A percentile compares a stretch with the other conserved stretches of the same genome.
Conservation (phyloP, 2,329 filamentous ascomycete genomes). For the Xenosphaeropsis pyriputrescens region DNA sequence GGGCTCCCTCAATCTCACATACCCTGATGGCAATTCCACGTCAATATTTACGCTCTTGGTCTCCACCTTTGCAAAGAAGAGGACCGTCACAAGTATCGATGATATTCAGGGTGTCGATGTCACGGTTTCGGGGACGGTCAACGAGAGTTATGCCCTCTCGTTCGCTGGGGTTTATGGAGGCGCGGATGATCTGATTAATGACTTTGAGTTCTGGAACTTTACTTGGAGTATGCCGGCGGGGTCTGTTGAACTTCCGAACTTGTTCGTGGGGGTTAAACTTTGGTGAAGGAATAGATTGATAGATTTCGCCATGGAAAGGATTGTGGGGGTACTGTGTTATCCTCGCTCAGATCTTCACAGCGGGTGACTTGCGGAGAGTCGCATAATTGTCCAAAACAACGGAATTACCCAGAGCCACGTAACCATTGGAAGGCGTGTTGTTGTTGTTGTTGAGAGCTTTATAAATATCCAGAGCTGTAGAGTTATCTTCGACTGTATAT, state of each 20-base stretch:
- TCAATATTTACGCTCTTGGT: slow-evolving; percentile 36
- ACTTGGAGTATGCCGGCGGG: slow-evolving; percentile 24
- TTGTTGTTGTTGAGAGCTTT: too few relatives aligned
- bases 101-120: slow-evolving; percentile 33
- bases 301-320: too few relatives aligned
- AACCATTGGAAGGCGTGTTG: too few relatives aligned
- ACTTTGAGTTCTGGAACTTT: slow-evolving; percentile 32
- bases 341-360: too few relatives aligned
- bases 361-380: too few relatives aligned
- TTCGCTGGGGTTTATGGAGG: slow-evolving; percentile 18
- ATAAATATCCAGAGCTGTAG: too few relatives aligned
- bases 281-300: slow-evolving; percentile 2
- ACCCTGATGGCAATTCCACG: slow-evolving; percentile 32
- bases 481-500: too few relatives aligned
- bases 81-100: slow-evolving; percentile 27
- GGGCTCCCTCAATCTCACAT: slow-evolving; percentile 30
- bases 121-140: slow-evolving; percentile 18
- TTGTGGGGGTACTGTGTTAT: too few relatives aligned
- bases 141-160: slow-evolving; percentile 6
- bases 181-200: slow-evolving; percentile 20
- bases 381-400: too few relatives aligned
- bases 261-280: slow-evolving; percentile 8
- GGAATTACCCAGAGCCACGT: too few relatives aligned
- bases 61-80: slow-evolving; percentile 27
- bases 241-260: slow-evolving; percentile 10